These are phyloP conservation scores for Vaccinium macrocarpon DNA, from an alignment of 148 eudicot species.

Conservation along the genomic window DNA sequence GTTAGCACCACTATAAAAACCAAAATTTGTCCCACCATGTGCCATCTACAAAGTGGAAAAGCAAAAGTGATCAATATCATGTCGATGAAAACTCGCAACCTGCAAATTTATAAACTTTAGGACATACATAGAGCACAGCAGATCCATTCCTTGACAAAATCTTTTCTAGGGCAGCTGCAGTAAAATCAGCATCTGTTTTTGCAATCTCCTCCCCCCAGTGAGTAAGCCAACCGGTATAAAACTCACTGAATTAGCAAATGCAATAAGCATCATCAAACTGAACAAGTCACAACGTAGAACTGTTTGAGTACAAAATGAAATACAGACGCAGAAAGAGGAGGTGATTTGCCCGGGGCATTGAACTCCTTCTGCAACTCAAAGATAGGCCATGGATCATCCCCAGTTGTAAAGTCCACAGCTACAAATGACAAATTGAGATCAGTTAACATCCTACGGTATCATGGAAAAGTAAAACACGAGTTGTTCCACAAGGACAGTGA, in stretches of 20 bases:
- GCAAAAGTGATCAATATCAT: constrained; percentile 20
- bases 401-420: constrained; percentile 93
- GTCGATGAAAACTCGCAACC: constrained; percentile 5
- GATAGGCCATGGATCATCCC: constrained; percentile 90
- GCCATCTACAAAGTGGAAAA: constrained; percentile 64
- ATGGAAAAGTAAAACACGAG: not conserved
- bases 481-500: not conserved
- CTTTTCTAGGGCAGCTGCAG: constrained; percentile 69
- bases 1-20: constrained; percentile 94
- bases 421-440: constrained; percentile 15
- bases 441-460: not conserved
- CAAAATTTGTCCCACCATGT: constrained; percentile 97
- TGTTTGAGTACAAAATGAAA: constrained; percentile 4
- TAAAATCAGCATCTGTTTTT: constrained; percentile 64
- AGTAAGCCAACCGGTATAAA: constrained; percentile 98
- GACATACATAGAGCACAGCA: constrained; percentile 88
- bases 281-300: constrained; percentile 8
- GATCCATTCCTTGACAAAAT: constrained; percentile 81
- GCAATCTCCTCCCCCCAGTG: constrained; percentile 92
- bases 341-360: constrained; percentile 95
- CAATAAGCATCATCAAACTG: constrained; percentile 21
- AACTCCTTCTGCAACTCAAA: constrained; percentile 86
- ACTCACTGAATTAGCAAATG: constrained; percentile 57
- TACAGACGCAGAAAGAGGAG: constrained; percentile 90
- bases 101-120: constrained; percentile 12